Evolutionary conservation across 1,284 basidiomycete species (phyloP), one percentile per base, ranked within the genome.

Genomic region (Sporisorium graminicola): DNA sequence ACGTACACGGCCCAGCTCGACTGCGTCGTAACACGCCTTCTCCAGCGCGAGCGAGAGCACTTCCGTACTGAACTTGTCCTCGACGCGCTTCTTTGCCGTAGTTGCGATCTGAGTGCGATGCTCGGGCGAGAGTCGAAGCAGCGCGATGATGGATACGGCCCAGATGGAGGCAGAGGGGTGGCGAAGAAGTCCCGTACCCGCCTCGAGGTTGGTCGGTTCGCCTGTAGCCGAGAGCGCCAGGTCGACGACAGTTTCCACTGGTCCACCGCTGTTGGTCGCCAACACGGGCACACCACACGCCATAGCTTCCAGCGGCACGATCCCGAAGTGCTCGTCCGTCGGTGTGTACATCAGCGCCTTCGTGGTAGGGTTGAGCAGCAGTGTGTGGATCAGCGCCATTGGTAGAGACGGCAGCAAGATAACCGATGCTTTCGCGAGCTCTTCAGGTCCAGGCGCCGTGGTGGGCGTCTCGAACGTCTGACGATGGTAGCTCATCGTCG

Each of bases 281-380:
- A 99, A 86, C 0, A 99, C 93, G 0, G 95, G 94, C 0, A 98
- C 85, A 1, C 94, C 93, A 70, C 92, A 95, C 2, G 91, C 90
- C 94, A 98, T 98, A 0, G 91, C 95, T 86, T 99, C 97, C 6
- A 98, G 90, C 0, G 96, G 96, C 0, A 93, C 95, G 78, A 99
- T 98, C 2, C 96, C 96, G 84, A 99, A 97, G 86, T 99, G 96
- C 84, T 99, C 96, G 86, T 97, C 95, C 2, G 90, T 88, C 0
- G 97, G 96, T 0, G 97, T 99, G 86, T 99, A 99, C 4, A 98
- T 89, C 0, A 99, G 88, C 8, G 70, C 79, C 6, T 60, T 60
- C 13, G 75, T 74, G 22, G 52, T 35, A 5, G 59, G 56, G 54
- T 77, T 72, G 16, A 74, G 64, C 51, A 85, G 62, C 7, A 84